Evolutionary conservation across 2,329 filamentous ascomycete species (phyloP), one percentile per base, ranked within the genome.

Genomic region (Diaporthe citriasiana): DNA sequence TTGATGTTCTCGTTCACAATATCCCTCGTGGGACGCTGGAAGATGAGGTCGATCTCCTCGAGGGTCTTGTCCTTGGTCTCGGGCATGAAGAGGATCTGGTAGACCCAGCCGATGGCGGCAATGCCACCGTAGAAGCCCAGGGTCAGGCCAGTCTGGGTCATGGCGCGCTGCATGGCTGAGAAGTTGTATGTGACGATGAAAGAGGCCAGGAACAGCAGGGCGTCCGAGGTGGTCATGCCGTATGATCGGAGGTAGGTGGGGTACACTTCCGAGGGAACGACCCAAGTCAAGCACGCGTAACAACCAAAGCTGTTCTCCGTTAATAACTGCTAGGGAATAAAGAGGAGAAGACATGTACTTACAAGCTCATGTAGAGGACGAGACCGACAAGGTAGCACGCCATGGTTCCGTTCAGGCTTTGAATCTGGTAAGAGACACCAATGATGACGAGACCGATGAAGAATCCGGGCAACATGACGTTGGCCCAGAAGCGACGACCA

Each of bases 131-230:
- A 94, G 82, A 94, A 94, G 3, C 93, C 93, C 0, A 94, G 86
- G 0, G 89, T 86, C 0, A 94, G 84, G 13, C 93, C 92, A 1
- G 91, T 93, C 45, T 83, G 85, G 10, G 87, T 89, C 88, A 94
- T 93, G n/a, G 89, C 88, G 0, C 88, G 81, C 81, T 93, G 89
- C 93, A 94, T 94, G 13, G 86, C 86, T 0, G 88, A 87, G 83
- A 94, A 94, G 86, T 94, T 94, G 86, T 94, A 94, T 13, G 92
- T 94, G 69, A 94, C 91, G 77, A 93, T 87, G 84, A 94, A 94
- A 2, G 91, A 92, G 70, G 89, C 90, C 30, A 94, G 86, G 88
- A 94, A 94, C 7, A 94, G 85, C 76, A 91, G 89, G 1, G 89
- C 91, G 60, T 92, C 90, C 0, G 91, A 92, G 0, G 89, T 92